Evolutionary conservation across 495 filamentous ascomycete genomes (phyloP), one percentile per base, ranked within the genome.

Genomic region (Cercophora scortea): DNA sequence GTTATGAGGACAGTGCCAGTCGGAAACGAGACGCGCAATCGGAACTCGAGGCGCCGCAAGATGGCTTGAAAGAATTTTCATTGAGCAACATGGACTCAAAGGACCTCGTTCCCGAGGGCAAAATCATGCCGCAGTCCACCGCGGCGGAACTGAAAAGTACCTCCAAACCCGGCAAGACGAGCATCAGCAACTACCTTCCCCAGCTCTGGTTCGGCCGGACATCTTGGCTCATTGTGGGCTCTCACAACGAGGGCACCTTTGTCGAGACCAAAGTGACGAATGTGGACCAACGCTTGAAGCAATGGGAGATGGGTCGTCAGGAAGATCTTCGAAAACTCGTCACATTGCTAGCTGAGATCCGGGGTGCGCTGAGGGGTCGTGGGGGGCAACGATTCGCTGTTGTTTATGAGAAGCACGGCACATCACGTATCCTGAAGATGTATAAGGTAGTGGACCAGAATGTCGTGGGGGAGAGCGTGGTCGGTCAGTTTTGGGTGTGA

Each of bases 131-230:
- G 17, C 50, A 53, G 17, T 40, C 33, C 7, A 47, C 33, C 0
- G 34, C 12, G 6, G 50, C 43, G 13, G 50, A 53, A n/a, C 32
- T 53, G 25, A 53, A 53, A 19, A 36, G n/a, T n/a, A n/a, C 50
- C 6, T 32, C 25, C 6, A 40, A 13, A 11, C 15, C 9, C 3
- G 17, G 32, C 2, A 45, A 25, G 32, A 17, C 10, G 13, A 15
- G 9, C 18, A 45, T 46, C 41, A 18, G 17, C 8, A 9, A 42
- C 13, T 32, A 32, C 43, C 32, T 53, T 8, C 43, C 50, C 1
- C 50, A 53, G 50, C 43, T 53, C 6, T 53, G 50, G 50, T 53
- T 53, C 35, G 50, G 50, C 15, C 50, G 50, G 42, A 53, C 50
- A 17, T 17, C 43, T 1, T 53, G 43, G 43, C 44, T 53, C 5